These are phyloP conservation scores for Phytophthora chlamydospora DNA, from an alignment of 352 stramenopile species.

Conservation along the genomic window DNA sequence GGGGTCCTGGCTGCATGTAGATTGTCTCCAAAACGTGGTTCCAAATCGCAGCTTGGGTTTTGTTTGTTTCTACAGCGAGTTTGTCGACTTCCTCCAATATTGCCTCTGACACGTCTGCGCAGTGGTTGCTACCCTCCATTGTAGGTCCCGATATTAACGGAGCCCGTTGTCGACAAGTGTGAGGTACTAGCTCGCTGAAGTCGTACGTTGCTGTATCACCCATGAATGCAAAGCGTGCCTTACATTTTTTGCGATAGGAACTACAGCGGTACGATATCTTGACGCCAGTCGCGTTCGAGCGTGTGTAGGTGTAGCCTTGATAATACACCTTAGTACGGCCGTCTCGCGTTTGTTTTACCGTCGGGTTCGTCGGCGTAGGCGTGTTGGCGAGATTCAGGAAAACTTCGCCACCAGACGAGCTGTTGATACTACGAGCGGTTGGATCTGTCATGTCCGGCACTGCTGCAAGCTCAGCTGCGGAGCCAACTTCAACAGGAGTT, in stretches of 20 bases:
- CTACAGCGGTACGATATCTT: slow-evolving; percentile 11
- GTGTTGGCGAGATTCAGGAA: too few relatives aligned
- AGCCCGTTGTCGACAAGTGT: not conserved
- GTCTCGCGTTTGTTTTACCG: not conserved
- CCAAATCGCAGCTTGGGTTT: slow-evolving; percentile 6
- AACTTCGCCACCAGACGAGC: too few relatives aligned
- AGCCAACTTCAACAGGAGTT: too few relatives aligned
- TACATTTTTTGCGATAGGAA: not conserved
- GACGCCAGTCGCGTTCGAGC: not conserved
- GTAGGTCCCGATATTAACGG: too few relatives aligned
- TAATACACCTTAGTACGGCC: slow-evolving; percentile 7
- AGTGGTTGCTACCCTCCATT: not conserved
- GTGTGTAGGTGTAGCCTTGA: not conserved
- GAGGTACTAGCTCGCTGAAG: not conserved
- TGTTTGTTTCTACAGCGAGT: slow-evolving; percentile 5
- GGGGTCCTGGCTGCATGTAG: slow-evolving; percentile 5
- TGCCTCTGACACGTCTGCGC: not conserved
- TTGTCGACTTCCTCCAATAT: slow-evolving; percentile 3
- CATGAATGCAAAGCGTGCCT: not conserved
- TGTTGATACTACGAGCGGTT: too few relatives aligned
- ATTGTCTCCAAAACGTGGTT: not conserved
- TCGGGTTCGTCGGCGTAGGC: too few relatives aligned
- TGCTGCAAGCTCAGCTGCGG: too few relatives aligned
- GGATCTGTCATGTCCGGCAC: too few relatives aligned
- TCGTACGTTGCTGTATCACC: not conserved